Percentiles rank a stretch among this genome's conserved stretches.
Conservation (phyloP, 192 early-diverging fungal genomes). For the Chytriomyces confervae region DNA sequence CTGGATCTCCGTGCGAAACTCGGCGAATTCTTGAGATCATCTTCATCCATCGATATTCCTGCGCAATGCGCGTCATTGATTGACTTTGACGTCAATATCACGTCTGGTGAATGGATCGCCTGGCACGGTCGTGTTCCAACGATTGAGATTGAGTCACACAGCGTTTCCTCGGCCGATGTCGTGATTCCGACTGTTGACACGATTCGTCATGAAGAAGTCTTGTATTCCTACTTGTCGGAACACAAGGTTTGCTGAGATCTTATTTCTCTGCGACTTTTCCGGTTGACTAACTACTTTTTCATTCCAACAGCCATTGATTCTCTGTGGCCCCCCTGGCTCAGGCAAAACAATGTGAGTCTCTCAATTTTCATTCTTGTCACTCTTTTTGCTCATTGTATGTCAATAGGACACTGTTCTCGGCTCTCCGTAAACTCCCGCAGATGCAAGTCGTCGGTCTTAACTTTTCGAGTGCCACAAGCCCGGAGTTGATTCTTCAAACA, state of each 20-base stretch:
- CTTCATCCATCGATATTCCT: conserved; percentile 78
- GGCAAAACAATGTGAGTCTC: conserved; percentile 68
- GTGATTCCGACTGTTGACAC: conserved; percentile 99
- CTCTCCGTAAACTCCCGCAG: conserved; percentile 89
- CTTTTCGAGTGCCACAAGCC: conserved; percentile 97
- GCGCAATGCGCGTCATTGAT: conserved; percentile 66
- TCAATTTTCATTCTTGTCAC: neutral
- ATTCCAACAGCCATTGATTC: conserved; percentile 69
- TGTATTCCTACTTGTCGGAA: conserved; percentile 95
- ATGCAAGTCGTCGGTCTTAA: conserved; percentile 98
- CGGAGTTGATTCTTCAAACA: conserved; percentile 91
- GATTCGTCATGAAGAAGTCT: conserved; percentile 92
- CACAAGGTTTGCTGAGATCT: conserved; percentile 58
- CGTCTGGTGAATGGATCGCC: conserved; percentile 86
- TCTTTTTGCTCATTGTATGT: neutral
- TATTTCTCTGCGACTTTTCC: neutral
- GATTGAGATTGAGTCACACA: conserved; percentile 92
- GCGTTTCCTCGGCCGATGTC: conserved; percentile 88
- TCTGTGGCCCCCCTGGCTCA: conserved; percentile 98
- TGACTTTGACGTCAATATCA: conserved; percentile 86
- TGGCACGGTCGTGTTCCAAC: conserved; percentile 91
- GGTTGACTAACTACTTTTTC: neutral
- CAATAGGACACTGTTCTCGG: conserved; percentile 98
- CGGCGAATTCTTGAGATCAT: conserved; percentile 80
- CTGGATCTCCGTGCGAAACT: conserved; percentile 73